Base-by-base conservation (phyloP, 148 eudicot genomes). In the Oxyria digyna region DNA sequence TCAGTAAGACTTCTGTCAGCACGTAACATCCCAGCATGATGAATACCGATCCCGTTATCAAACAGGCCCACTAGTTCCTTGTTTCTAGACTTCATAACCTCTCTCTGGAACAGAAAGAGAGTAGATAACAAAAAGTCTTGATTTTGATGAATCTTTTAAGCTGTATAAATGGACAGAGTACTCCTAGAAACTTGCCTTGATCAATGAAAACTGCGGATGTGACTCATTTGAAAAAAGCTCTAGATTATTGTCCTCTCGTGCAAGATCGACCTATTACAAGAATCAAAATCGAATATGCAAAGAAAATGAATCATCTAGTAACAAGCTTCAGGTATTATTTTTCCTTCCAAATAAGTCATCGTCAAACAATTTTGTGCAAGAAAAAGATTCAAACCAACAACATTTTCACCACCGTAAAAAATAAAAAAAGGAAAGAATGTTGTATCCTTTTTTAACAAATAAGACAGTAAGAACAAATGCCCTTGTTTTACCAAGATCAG, bases 21-120 rank as follows among this genome's bases (percentile, higher is more conserved):
- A 68, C 99, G 99, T 81, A 95, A 74, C 99, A 95, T 95, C 69
- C 99, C 99, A 68, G 99, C 99, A 84, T 95, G 99, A 80, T 95
- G 99, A 73, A 95, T 84, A 70, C 99, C 99, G 69, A 91, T 42
- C 62, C 97, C 99, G 77, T 78, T 62, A 66, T 85, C 99, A 81
- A 95, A 95, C 54, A 91, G 89, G 69, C 89, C 87, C 74, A 88
- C 96, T 69, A 95, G 75, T 74, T 95, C 82, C 79, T 67, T 91
- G 82, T 95, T 95, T 89, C 96, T 87, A 63, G 99, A 95, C 78
- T 88, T 95, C 75, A 81, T 69, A 43, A 91, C 99, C 38, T 95
- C 97, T 72, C 74, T 85, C 99, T 93, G 85, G 49, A 72, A 78
- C 66, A 70, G 71, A 81, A 23, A 78, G 0, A 18, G 65, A 41